Base-by-base conservation (phyloP, 192 early-diverging fungal genomes). In the Coemansia sp. region DNA sequence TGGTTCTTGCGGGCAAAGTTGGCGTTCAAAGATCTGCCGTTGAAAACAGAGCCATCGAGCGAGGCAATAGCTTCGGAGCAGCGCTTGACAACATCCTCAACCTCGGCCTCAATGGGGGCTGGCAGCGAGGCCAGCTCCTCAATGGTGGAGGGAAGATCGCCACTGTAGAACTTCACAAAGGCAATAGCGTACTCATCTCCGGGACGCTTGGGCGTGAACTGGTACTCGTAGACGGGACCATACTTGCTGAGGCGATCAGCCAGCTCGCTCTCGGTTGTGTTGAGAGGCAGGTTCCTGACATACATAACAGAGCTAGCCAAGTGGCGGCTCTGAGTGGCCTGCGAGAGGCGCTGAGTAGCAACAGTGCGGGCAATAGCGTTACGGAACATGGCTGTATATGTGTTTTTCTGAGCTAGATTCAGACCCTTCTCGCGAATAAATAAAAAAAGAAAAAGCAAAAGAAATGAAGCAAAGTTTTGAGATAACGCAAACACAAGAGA, bases 101-200 rank as follows among this genome's bases (percentile, higher is more conserved):
- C 55, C 59, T 81, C 78, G 1, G 49, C 63, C 3, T 53, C 21
- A 3, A 44, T 4, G 1, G 78, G 78, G 9, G n/a, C 16, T 4
- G 78, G 78, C 17, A 72, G 64, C 44, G 53, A n/a, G n/a, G 67
- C 58, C 30, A 73, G 66, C 64, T 81, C 67, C 32, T 81, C 74
- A 66, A 76, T 38, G 16, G 78, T 72, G 2, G 49, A 14, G 0
- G 78, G 78, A 4, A 81, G 66, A 32, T 81, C 74, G 43, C 78
- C 78, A 33, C 46, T 50, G 40, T 70, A 76, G 40, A 64, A 68
- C 74, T 70, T 72, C 16, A 81, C 68, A 72, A 81, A 81, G 4
- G 63, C 78, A 66, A 73, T 62, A 16, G 55, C 8, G 30, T 43
- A 60, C 1, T 4, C 39, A 42, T 70, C 70, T 14, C 21, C 23